Evolutionary conservation across 495 filamentous ascomycete species (phyloP).

Genomic region (Penicillium maclennaniae): DNA sequence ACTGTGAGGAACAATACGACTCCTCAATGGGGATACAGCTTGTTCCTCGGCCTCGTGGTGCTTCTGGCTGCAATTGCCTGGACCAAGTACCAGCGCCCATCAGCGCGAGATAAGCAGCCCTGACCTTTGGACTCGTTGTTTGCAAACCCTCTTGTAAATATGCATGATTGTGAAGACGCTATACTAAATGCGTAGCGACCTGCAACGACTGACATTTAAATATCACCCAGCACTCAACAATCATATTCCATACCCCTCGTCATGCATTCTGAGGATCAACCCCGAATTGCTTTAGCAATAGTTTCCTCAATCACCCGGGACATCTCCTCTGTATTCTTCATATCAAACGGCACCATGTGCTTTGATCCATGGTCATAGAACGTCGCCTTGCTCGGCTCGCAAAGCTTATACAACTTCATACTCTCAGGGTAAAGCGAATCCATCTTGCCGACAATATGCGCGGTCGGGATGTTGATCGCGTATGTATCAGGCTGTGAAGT

Average conservation of each 20-base stretch:
- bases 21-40: slow-evolving; percentile 16
- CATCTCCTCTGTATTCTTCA: slow-evolving; percentile 33
- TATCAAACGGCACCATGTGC: slow-evolving; percentile 42
- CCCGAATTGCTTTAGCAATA: slow-evolving; percentile 22
- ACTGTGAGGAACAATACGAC: not conserved
- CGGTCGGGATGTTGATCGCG: slow-evolving; percentile 35
- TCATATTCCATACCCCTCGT: not conserved
- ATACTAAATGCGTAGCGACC: slow-evolving; percentile 6
- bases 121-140: not conserved
- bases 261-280: not conserved
- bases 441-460: slow-evolving; percentile 37
- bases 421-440: slow-evolving; percentile 30
- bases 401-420: slow-evolving; percentile 31
- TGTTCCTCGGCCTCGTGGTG: slow-evolving; percentile 42
- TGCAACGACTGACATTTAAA: not conserved
- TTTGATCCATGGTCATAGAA: slow-evolving; percentile 39
- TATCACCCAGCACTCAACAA: not conserved
- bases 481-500: slow-evolving; percentile 14
- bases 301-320: slow-evolving; percentile 28
- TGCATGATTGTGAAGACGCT: slow-evolving; percentile 2
- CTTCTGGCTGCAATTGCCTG: slow-evolving; percentile 48
- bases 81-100: slow-evolving; percentile 7
- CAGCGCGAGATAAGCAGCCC: slow-evolving; percentile 1
- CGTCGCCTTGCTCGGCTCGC: slow-evolving; percentile 31
- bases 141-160: not conserved